These are phyloP conservation scores for Phaeosphaeriaceae sp. DNA, from an alignment of 2,329 filamentous ascomycete genomes.

Conservation along the genomic window DNA sequence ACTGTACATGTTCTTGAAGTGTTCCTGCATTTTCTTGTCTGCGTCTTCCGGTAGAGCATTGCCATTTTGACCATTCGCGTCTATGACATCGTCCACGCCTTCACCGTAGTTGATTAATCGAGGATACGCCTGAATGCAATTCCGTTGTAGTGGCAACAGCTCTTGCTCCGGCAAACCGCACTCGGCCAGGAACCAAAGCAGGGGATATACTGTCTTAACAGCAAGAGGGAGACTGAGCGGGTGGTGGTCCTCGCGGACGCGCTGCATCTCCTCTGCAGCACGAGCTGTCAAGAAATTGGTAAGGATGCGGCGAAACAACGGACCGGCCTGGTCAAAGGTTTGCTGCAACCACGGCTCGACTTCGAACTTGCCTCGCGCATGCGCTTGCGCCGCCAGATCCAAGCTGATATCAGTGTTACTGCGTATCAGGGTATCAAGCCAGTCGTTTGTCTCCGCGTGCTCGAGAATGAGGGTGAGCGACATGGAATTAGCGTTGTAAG, in stretches of 20 bases:
- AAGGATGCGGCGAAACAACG: conserved; percentile 73
- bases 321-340: conserved; percentile 67
- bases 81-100: conserved; percentile 89
- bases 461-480: conserved; percentile 75
- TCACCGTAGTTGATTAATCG: conserved; percentile 96
- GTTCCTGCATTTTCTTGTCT: conserved; percentile 92
- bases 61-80: conserved; percentile 80
- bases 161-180: conserved; percentile 67
- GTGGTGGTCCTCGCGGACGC: conserved; percentile 73
- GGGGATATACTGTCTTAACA: conserved; percentile 81
- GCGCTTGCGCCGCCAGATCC: conserved; percentile 84
- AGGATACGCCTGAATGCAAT: conserved; percentile 91
- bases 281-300: conserved; percentile 85
- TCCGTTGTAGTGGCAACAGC: conserved; percentile 80
- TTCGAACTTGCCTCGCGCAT: conserved; percentile 81
- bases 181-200: conserved; percentile 77
- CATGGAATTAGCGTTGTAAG: conserved; percentile 73
- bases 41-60: conserved; percentile 81
- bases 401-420: conserved; percentile 84
- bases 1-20: conserved; percentile 98
- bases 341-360: conserved; percentile 80
- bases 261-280: conserved; percentile 78
- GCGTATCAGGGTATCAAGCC: conserved; percentile 82
- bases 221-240: conserved; percentile 76
- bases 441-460: conserved; percentile 80